These are phyloP conservation scores for Russula ochroleuca DNA, from an alignment of 768 basidiomycete genomes.

Conservation along the genomic window DNA sequence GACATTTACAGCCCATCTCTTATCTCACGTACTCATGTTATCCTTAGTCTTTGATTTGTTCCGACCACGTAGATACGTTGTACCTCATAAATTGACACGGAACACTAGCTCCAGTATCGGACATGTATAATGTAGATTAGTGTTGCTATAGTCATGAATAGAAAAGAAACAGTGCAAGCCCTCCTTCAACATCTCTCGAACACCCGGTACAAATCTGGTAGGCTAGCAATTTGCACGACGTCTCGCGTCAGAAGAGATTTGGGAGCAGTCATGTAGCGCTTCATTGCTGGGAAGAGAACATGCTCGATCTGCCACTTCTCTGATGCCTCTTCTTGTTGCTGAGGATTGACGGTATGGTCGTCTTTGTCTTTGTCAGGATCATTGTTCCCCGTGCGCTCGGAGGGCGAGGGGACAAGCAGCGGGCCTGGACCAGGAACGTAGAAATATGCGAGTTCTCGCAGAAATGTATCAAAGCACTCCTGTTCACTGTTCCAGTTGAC, in stretches of 20 bases:
- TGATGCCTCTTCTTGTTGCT: slow-evolving; percentile 45
- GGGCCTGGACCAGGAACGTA: slow-evolving; percentile 64
- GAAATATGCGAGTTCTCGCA: slow-evolving; percentile 87
- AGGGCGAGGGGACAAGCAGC: slow-evolving; percentile 27
- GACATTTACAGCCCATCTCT: slow-evolving; percentile 2
- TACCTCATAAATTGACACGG: slow-evolving; percentile 4
- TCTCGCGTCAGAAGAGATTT: slow-evolving; percentile 64
- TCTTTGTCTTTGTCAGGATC: slow-evolving; percentile 9
- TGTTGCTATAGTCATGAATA: slow-evolving; percentile 13
- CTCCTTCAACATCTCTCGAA: slow-evolving; percentile 81
- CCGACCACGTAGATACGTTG: background rate
- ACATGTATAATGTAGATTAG: slow-evolving; percentile 18
- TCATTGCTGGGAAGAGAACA: slow-evolving; percentile 80
- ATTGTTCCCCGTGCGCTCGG: background rate
- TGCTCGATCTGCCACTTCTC: slow-evolving; percentile 88
- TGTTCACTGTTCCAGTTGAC: slow-evolving; percentile 85
- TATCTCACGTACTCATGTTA: slow-evolving; percentile 11
- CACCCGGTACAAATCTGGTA: slow-evolving; percentile 90
- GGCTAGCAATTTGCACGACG: slow-evolving; percentile 81
- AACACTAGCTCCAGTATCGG: slow-evolving; percentile 8
- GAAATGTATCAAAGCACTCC: slow-evolving; percentile 80
- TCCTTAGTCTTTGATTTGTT: slow-evolving; percentile 17
- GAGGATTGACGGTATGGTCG: slow-evolving; percentile 31
- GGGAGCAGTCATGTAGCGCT: slow-evolving; percentile 67
- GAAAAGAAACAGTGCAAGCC: background rate